phyloP scores from a whole-genome alignment of 257 asterid genomes.

The Jacaranda mimosifolia region DNA sequence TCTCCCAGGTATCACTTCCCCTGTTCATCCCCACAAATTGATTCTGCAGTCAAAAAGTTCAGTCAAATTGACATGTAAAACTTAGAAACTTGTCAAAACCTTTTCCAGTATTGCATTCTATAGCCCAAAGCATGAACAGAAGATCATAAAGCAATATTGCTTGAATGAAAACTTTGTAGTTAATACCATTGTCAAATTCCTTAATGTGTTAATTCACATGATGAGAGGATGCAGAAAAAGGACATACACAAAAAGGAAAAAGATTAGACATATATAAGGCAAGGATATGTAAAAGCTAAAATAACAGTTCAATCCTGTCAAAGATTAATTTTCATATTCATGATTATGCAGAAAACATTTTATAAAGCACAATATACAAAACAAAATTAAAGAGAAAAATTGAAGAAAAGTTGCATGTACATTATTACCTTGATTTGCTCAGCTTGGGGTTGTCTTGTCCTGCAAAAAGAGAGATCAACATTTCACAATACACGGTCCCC shows the following conservation, averaged over 20 bases:
- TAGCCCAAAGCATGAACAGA: conserved; percentile 11
- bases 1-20: conserved; percentile 65
- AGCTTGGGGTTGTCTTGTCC: conserved; percentile 69
- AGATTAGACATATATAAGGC: neutral
- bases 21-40: conserved; percentile 55
- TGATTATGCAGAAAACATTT: neutral
- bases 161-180: conserved; percentile 17
- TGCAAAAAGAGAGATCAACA: conserved; percentile 48
- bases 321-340: neutral
- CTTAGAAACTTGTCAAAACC: neutral
- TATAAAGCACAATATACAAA: neutral
- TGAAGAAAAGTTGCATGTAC: conserved; percentile 16
- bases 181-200: conserved; percentile 18
- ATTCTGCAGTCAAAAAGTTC: conserved; percentile 55
- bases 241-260: neutral
- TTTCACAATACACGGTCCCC: conserved; percentile 18
- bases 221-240: neutral
- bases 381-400: neutral
- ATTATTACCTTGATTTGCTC: conserved; percentile 70
- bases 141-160: conserved; percentile 22
- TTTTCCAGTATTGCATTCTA: conserved; percentile 10
- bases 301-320: neutral
- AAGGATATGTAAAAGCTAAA: conserved; percentile 1
- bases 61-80: conserved; percentile 25
- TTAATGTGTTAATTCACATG: neutral